These are phyloP conservation scores for Russula emetica DNA, from an alignment of 768 basidiomycete genomes.

Conservation along the genomic window DNA sequence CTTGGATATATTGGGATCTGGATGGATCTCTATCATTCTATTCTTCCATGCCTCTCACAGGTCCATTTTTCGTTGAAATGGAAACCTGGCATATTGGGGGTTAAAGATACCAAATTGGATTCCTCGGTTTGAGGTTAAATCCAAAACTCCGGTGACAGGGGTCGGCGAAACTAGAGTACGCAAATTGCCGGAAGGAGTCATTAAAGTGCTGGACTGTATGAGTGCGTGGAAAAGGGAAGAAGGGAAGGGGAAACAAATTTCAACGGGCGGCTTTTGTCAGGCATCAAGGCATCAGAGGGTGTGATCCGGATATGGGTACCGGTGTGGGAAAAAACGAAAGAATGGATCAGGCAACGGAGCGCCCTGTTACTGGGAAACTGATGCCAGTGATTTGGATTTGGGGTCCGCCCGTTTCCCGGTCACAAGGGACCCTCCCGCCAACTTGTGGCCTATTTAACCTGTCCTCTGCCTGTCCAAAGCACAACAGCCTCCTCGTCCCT, in stretches of 20 bases:
- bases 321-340: slow-evolving; percentile 6
- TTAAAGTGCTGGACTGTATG: neutral
- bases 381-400: slow-evolving; percentile 5
- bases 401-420: slow-evolving; percentile 19
- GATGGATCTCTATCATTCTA: neutral
- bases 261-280: slow-evolving; percentile 3
- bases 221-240: slow-evolving; percentile 3
- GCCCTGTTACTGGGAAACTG: slow-evolving; percentile 22
- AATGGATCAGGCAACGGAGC: slow-evolving; percentile 21
- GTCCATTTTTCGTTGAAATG: neutral
- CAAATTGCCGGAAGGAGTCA: slow-evolving; percentile 12
- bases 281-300: slow-evolving; percentile 2
- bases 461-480: neutral
- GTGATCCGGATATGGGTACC: slow-evolving; percentile 2
- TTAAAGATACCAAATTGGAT: neutral
- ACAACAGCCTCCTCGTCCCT: slow-evolving; percentile 8
- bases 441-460: slow-evolving; percentile 26
- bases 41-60: neutral
- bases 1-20: slow-evolving; percentile 17
- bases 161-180: neutral
- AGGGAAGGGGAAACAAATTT: slow-evolving; percentile 5
- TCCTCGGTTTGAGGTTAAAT: neutral
- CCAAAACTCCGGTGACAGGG: slow-evolving; percentile 3
- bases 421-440: slow-evolving; percentile 19
- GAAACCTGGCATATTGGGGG: neutral